These are phyloP conservation scores for Immersiporthe knoxdaviesiana DNA, from an alignment of 2,329 filamentous ascomycete genomes.

Conservation along the genomic window DNA sequence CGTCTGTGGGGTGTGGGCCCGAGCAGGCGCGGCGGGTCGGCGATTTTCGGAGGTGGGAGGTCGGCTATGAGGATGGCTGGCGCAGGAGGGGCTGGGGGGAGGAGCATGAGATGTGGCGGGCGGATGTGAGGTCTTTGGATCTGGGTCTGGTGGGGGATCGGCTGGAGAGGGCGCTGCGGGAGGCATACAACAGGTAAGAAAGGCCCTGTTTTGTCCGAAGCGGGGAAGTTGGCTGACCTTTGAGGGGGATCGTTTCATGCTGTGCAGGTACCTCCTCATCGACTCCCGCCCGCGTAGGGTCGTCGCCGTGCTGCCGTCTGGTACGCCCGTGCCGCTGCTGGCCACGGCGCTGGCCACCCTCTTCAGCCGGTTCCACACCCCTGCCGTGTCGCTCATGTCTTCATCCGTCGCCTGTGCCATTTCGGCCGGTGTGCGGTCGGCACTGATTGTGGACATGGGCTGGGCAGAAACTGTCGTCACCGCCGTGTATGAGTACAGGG, in stretches of 20 bases:
- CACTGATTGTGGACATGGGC: conserved; percentile 84
- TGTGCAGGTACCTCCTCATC: conserved; percentile 62
- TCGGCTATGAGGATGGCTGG: conserved; percentile 54
- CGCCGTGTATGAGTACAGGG: conserved; percentile 86
- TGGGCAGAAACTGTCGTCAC: conserved; percentile 90
- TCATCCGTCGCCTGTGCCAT: conserved; percentile 73
- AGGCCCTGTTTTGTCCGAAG: not conserved
- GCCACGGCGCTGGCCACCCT: conserved; percentile 76
- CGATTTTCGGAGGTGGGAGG: conserved; percentile 75
- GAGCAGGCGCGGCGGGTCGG: conserved; percentile 77
- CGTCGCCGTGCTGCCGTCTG: conserved; percentile 75
- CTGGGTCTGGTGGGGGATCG: conserved; percentile 83
- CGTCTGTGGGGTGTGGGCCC: conserved; percentile 70
- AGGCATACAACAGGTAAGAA: conserved; percentile 78
- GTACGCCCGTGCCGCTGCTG: conserved; percentile 76
- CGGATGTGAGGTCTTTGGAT: conserved; percentile 73
- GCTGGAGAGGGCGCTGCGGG: conserved; percentile 79
- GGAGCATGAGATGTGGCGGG: conserved; percentile 76
- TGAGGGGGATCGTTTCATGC: conserved; percentile 26
- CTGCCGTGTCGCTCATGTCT: conserved; percentile 80
- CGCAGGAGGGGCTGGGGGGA: conserved; percentile 61
- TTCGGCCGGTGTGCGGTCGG: conserved; percentile 83
- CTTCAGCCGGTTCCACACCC: conserved; percentile 79
- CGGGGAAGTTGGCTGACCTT: not conserved
- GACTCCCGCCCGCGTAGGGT: conserved; percentile 78